phyloP scores from a whole-genome alignment of 1,284 basidiomycete genomes.

The Naganishia cerealis region DNA sequence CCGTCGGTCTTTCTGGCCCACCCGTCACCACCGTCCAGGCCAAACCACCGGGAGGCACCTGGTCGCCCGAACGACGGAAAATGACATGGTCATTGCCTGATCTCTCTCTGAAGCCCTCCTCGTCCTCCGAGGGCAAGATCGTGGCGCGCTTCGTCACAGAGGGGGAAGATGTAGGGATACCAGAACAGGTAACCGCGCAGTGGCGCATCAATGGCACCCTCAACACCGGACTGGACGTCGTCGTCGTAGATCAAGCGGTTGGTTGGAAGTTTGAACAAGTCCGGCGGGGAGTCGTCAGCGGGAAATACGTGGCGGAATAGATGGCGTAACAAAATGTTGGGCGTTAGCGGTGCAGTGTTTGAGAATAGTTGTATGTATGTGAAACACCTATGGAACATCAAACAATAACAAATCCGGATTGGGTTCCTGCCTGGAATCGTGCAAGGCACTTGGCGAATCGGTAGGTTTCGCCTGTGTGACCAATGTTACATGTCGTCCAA shows the following conservation, averaged over 20 bases:
- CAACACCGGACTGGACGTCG: constrained; percentile 52
- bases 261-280: constrained; percentile 45
- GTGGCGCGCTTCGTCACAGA: constrained; percentile 56
- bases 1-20: constrained; percentile 50
- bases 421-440: background rate
- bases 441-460: background rate
- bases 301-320: constrained; percentile 53
- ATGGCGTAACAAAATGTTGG: background rate
- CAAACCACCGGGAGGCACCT: constrained; percentile 56
- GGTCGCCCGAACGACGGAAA: constrained; percentile 47
- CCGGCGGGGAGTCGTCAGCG: constrained; percentile 46
- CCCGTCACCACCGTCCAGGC: constrained; percentile 57
- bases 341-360: background rate
- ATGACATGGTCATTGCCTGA: constrained; percentile 54
- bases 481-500: too few relatives aligned
- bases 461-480: too few relatives aligned
- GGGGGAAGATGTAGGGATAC: constrained; percentile 41
- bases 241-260: constrained; percentile 43
- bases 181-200: constrained; percentile 52
- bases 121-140: constrained; percentile 51
- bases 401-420: background rate
- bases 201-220: constrained; percentile 54
- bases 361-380: background rate
- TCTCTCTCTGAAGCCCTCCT: constrained; percentile 31
- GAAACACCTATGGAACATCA: background rate